These are phyloP conservation scores for Zasmidium angulare DNA, from an alignment of 2,329 filamentous ascomycete species.

Conservation along the genomic window DNA sequence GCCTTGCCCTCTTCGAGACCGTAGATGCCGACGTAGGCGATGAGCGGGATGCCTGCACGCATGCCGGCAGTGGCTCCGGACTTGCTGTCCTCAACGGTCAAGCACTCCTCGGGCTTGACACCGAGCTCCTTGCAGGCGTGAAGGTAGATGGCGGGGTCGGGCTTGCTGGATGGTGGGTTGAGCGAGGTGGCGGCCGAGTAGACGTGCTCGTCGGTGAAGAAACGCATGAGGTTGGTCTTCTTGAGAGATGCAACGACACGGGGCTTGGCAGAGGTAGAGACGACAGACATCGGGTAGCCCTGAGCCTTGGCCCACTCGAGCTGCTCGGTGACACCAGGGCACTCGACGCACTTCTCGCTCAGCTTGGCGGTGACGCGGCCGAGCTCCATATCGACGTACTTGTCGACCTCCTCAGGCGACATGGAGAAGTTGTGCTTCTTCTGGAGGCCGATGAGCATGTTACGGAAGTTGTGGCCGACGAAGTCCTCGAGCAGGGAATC, in stretches of 20 bases:
- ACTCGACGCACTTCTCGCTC: slow-evolving; percentile 35
- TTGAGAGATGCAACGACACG: slow-evolving; percentile 75
- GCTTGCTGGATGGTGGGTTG: slow-evolving; percentile 79
- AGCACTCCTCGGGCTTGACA: slow-evolving; percentile 67
- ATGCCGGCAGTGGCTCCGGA: slow-evolving; percentile 76
- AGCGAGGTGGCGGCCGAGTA: slow-evolving; percentile 82
- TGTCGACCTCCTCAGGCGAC: slow-evolving; percentile 65
- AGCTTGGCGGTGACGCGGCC: slow-evolving; percentile 82
- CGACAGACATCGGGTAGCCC: slow-evolving; percentile 71
- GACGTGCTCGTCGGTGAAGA: slow-evolving; percentile 72
- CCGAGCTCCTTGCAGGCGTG: slow-evolving; percentile 72
- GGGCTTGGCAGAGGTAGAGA: slow-evolving; percentile 75
- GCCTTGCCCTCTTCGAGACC: slow-evolving; percentile 64
- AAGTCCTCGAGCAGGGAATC: slow-evolving; percentile 79
- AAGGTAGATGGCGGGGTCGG: slow-evolving; percentile 84
- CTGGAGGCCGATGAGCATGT: slow-evolving; percentile 79
- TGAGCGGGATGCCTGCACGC: slow-evolving; percentile 74
- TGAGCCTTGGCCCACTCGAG: slow-evolving; percentile 59
- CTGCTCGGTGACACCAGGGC: slow-evolving; percentile 59
- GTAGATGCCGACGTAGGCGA: slow-evolving; percentile 85
- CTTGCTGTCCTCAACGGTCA: slow-evolving; percentile 87
- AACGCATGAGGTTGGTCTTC: slow-evolving; percentile 77
- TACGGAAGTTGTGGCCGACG: slow-evolving; percentile 91
- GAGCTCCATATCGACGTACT: slow-evolving; percentile 74
- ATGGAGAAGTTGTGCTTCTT: slow-evolving; percentile 74